Base-by-base conservation (phyloP, 1,284 basidiomycete genomes). In the Sphaerobolus stellatus region DNA sequence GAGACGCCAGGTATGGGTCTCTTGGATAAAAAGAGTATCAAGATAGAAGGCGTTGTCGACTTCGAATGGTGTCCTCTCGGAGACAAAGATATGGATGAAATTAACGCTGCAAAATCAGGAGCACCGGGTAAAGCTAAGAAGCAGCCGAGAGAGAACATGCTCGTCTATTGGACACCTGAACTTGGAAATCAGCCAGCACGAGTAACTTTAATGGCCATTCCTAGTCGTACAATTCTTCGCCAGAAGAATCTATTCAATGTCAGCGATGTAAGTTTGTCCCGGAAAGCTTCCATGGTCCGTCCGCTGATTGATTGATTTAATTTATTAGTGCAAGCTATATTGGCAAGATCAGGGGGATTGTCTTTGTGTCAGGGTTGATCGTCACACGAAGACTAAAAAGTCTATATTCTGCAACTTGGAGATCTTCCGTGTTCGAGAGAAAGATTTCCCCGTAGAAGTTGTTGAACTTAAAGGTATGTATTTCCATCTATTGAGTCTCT, bases 271-370 rank as follows among this genome's bases (percentile, higher is more conserved):
- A 64, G 81, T 79, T 5, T 27, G 25, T 8, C 20, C 22, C 48
- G n/a, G n/a, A n/a, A n/a, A n/a, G n/a, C 46, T 28, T 28, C 16
- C 48, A 47, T 50, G 24, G 41, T 45, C 14, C 6, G 27, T 20
- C 43, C 28, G 27, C 43, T 54, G 16, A 45, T 49, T 28, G n/a
- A 14, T 28, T 22, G 6, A 13, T 16, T 14, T n/a, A 13, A 8
- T 13, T 29, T 20, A 34, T 45, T 64, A 97, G 94, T 98, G 95
- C 74, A 98, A 98, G 77, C 82, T 99, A 46, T 90, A 92, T 75
- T 99, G 94, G 95, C 97, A 99, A 76, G 97, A 96, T 67, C 92
- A 97, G 70, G 97, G 97, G 49, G 95, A 99, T 74, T 99, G 94
- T 78, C 83, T 99, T 25, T 99, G 97, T 66, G 97, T 99, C 73